Conservation (phyloP, 257 asterid genomes). For the Osmanthus fragrans region DNA sequence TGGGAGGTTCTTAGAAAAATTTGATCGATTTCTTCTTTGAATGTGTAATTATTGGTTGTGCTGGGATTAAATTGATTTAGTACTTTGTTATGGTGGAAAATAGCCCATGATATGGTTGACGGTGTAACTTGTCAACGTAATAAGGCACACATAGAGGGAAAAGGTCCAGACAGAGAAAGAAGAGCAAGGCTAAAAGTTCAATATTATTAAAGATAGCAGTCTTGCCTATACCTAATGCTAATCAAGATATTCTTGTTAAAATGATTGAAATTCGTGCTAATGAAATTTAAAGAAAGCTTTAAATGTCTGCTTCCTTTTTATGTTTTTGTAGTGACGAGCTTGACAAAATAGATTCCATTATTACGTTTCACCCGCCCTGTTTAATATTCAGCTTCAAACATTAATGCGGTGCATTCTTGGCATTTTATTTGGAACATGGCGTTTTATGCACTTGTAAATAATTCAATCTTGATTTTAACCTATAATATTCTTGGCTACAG, state of each 20-base stretch:
- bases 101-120: too few species aligned
- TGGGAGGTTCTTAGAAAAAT: too few species aligned
- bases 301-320: constrained; percentile 2
- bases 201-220: not conserved
- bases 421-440: not conserved
- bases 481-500: constrained; percentile 40
- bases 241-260: not conserved
- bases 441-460: not conserved
- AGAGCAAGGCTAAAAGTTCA: not conserved
- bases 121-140: too few species aligned
- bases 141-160: too few species aligned
- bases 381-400: not conserved
- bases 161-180: not conserved
- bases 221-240: not conserved
- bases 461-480: constrained; percentile 18
- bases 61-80: too few species aligned
- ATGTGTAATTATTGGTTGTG: too few species aligned
- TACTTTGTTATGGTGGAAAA: too few species aligned
- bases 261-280: too few species aligned
- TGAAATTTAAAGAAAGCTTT: not conserved
- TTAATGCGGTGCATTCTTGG: not conserved
- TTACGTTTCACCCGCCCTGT: not conserved
- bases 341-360: not conserved
- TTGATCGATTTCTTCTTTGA: too few species aligned
- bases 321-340: not conserved